Evolutionary conservation across 2,329 filamentous ascomycete species (phyloP), one percentile per base, ranked within the genome.

Genomic region (Drechslera avenae): DNA sequence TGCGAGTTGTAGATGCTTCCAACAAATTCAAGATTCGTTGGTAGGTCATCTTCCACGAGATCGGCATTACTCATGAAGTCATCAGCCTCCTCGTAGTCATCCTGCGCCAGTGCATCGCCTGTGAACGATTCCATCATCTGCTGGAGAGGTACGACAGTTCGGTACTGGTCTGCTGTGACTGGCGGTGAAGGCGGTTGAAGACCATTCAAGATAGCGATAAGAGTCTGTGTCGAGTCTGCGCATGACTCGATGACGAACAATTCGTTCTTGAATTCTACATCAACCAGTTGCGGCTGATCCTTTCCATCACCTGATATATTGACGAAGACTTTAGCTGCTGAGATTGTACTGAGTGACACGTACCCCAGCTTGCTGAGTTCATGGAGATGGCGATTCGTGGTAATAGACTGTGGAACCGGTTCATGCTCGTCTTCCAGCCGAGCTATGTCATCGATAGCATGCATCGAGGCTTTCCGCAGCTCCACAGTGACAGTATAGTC

Each of bases 191-290:
- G 93, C 4, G 93, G 94, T 31, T 87, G 86, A 4, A 99, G 79
- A 0, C 88, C 91, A 64, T 89, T 90, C 13, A 92, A 76, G 34
- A 96, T 82, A 2, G 83, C 81, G 44, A 96, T 87, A 12, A 99
- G 80, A 0, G 94, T 99, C 71, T 97, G 91, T 0, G 91, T 97
- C 1, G 94, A 99, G 73, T 99, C 94, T 23, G 94, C 94, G 66
- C 95, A 99, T 1, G 92, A 95, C 73, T 99, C 94, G 5, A 99
- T 77, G 28, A 99, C 87, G 45, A 99, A 80, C 1, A 99, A 80
- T 58, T 96, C 88, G 65, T 96, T 92, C 54, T 85, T 85, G 39
- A 97, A 77, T 57, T 96, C 90, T 1, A 97, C 81, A 60, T 94
- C 87, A 12, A 97, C 74, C 33, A 85, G 83, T 57, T 86, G 88